Evolutionary conservation across 148 eudicot genomes (phyloP).

Genomic region (Rhododendron mucronatum): DNA sequence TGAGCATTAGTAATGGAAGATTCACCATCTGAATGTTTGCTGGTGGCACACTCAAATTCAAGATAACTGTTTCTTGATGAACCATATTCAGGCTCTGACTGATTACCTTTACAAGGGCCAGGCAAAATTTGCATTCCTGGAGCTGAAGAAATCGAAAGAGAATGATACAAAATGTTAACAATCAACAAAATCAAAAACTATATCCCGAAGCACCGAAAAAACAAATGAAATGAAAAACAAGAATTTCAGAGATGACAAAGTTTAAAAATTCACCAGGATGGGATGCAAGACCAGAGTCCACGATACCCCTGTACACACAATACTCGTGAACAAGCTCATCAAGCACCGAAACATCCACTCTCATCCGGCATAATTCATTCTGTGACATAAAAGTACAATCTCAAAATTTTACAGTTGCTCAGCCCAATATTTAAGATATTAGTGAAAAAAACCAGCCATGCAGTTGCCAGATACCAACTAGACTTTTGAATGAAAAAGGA

Average conservation of each 20-base stretch:
- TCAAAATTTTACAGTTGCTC: not conserved
- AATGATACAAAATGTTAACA: not conserved
- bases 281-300: slow-evolving; percentile 36
- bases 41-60: slow-evolving; percentile 36
- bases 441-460: not conserved
- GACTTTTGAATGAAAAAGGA: not conserved
- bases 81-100: slow-evolving; percentile 32
- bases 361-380: slow-evolving; percentile 90
- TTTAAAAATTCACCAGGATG: slow-evolving; percentile 32
- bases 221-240: not conserved
- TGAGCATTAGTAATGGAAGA: slow-evolving; percentile 40
- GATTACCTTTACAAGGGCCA: slow-evolving; percentile 23
- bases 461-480: not conserved
- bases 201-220: not conserved
- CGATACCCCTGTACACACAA: slow-evolving; percentile 88
- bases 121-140: slow-evolving; percentile 19
- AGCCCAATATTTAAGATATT: not conserved
- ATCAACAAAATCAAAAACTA: not conserved
- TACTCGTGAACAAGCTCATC: slow-evolving; percentile 91
- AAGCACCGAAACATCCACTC: slow-evolving; percentile 58
- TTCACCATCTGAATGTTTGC: slow-evolving; percentile 55
- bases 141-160: slow-evolving; percentile 14
- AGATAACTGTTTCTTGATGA: slow-evolving; percentile 36
- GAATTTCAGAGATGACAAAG: not conserved
- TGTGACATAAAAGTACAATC: slow-evolving; percentile 24